phyloP scores from a whole-genome alignment of 345 rosid species.

The Toxicodendron radicans region DNA sequence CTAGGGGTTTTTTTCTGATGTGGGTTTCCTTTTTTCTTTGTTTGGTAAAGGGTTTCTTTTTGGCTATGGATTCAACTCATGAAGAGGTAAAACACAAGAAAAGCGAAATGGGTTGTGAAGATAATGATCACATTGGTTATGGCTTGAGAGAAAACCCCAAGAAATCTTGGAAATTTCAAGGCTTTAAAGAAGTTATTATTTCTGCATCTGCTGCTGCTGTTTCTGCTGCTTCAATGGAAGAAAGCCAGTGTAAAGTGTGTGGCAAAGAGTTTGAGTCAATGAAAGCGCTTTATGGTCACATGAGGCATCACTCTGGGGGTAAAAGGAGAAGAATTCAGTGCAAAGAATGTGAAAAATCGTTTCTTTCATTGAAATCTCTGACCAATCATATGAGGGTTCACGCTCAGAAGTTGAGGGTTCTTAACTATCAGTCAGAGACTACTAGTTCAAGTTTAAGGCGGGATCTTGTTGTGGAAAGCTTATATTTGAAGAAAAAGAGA shows the following conservation, averaged over 20 bases:
- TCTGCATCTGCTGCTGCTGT: not conserved
- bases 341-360: slow-evolving; percentile 49
- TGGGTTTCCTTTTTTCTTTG: slow-evolving; percentile 20
- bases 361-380: slow-evolving; percentile 35
- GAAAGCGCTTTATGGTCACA: slow-evolving; percentile 51
- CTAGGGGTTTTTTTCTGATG: slow-evolving; percentile 15
- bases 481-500: slow-evolving; percentile 42
- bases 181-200: slow-evolving; percentile 10
- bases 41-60: slow-evolving; percentile 23
- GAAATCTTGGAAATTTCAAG: slow-evolving; percentile 56
- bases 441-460: slow-evolving; percentile 5
- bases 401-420: slow-evolving; percentile 13
- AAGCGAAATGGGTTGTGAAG: slow-evolving; percentile 27
- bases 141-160: slow-evolving; percentile 63
- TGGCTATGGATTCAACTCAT: slow-evolving; percentile 19
- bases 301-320: slow-evolving; percentile 50
- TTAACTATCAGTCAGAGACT: slow-evolving; percentile 23
- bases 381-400: slow-evolving; percentile 38
- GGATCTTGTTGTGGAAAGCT: slow-evolving; percentile 26
- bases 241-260: slow-evolving; percentile 33
- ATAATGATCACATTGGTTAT: slow-evolving; percentile 30
- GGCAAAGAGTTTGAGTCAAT: slow-evolving; percentile 37
- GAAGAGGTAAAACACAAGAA: slow-evolving; percentile 20
- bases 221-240: slow-evolving; percentile 11
- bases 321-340: slow-evolving; percentile 42